Evolutionary conservation across 805 yeast genomes (phyloP).

Genomic region (Candida cerambycidarum): DNA sequence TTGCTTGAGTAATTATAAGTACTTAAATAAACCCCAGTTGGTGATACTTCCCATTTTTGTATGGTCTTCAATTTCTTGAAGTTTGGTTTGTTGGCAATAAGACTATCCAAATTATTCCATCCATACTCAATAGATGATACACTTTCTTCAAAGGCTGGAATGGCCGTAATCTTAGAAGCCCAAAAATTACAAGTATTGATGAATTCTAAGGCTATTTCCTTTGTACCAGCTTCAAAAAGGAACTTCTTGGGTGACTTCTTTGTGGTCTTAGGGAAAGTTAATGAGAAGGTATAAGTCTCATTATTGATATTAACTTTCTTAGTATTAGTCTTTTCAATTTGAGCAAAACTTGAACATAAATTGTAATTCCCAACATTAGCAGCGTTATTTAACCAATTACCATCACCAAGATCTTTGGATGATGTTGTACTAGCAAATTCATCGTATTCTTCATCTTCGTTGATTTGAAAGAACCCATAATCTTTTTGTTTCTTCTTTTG

Average conservation of each 20-base stretch:
- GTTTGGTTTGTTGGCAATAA: slow-evolving; percentile 25
- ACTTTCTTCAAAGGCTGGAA: slow-evolving; percentile 67
- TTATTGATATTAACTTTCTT: slow-evolving; percentile 14
- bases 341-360: slow-evolving; percentile 53
- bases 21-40: slow-evolving; percentile 42
- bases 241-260: slow-evolving; percentile 41
- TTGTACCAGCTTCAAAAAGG: slow-evolving; percentile 64
- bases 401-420: slow-evolving; percentile 48
- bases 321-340: slow-evolving; percentile 25
- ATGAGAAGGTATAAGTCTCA: slow-evolving; percentile 44
- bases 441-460: slow-evolving; percentile 16
- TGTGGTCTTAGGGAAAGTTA: slow-evolving; percentile 51
- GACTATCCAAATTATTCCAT: slow-evolving; percentile 53
- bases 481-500: slow-evolving; percentile 18
- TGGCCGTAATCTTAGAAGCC: slow-evolving; percentile 82
- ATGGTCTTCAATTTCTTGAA: slow-evolving; percentile 36
- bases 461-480: not conserved
- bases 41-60: slow-evolving; percentile 43
- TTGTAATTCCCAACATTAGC: slow-evolving; percentile 53
- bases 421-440: slow-evolving; percentile 15
- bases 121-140: slow-evolving; percentile 81
- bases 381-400: slow-evolving; percentile 69
- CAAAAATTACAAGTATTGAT: slow-evolving; percentile 83
- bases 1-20: slow-evolving; percentile 25
- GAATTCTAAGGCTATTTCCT: slow-evolving; percentile 66